Conservation (phyloP, 306 rosid genomes). For the Corylus heterophylla region DNA sequence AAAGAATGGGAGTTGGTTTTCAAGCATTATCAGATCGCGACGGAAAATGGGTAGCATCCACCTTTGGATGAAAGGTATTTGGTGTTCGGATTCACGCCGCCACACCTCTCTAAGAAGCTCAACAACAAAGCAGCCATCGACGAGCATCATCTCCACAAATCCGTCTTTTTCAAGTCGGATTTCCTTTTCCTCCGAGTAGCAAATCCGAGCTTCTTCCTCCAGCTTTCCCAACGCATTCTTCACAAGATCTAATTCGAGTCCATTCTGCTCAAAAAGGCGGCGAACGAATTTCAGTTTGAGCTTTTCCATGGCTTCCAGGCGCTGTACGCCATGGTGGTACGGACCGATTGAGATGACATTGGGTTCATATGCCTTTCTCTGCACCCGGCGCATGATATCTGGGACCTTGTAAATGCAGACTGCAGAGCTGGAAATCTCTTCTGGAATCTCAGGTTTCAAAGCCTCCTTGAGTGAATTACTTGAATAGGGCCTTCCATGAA, state of each 20-base stretch:
- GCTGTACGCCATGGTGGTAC: slow-evolving; percentile 26
- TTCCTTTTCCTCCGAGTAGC: slow-evolving; percentile 27
- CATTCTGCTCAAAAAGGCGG: slow-evolving; percentile 20
- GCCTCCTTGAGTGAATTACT: background rate
- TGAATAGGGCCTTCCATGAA: background rate
- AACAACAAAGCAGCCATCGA: slow-evolving; percentile 40
- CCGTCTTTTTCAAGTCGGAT: slow-evolving; percentile 22
- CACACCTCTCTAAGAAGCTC: slow-evolving; percentile 35
- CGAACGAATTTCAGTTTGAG: slow-evolving; percentile 23
- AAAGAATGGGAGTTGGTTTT: slow-evolving; percentile 51
- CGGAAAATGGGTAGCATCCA: slow-evolving; percentile 50
- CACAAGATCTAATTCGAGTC: slow-evolving; percentile 14
- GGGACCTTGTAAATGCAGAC: slow-evolving; percentile 9
- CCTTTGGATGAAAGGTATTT: slow-evolving; percentile 20
- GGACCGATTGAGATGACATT: slow-evolving; percentile 37
- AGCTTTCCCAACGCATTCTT: slow-evolving; percentile 22
- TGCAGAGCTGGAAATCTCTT: background rate
- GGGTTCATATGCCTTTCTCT: background rate
- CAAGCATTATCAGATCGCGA: slow-evolving; percentile 43
- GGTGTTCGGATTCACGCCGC: background rate
- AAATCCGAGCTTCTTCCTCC: slow-evolving; percentile 20
- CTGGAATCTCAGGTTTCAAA: background rate
- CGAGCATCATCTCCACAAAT: slow-evolving; percentile 43
- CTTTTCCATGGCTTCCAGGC: slow-evolving; percentile 23
- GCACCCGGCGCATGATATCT: background rate